Conservation (phyloP, 164 flowering plant genomes). For the Dillenia suffruticosa region DNA sequence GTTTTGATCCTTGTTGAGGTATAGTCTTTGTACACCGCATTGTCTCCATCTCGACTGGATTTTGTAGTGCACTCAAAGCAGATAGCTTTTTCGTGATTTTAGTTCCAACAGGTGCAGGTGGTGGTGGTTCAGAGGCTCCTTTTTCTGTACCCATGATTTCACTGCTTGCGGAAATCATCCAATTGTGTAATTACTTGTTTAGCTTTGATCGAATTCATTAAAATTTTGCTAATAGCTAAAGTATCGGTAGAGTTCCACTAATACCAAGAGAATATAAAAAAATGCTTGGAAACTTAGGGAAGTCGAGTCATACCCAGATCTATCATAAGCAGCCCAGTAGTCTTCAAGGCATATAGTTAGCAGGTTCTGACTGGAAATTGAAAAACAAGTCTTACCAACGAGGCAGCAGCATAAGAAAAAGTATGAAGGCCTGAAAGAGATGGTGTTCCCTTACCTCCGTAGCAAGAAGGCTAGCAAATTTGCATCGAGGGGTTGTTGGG, state of each 20-base stretch:
- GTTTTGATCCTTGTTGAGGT: slow-evolving; percentile 6
- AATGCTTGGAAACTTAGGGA: too few relatives aligned
- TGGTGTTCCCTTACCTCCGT: slow-evolving; percentile 30
- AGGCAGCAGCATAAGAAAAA: not conserved
- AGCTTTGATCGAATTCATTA: not conserved
- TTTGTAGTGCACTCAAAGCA: slow-evolving; percentile 7
- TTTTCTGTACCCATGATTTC: slow-evolving; percentile 24
- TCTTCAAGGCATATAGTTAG: slow-evolving; percentile 48
- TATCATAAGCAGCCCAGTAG: slow-evolving; percentile 55
- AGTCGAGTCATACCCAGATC: slow-evolving; percentile 32
- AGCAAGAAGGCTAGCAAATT: slow-evolving; percentile 42
- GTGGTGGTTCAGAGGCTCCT: slow-evolving; percentile 12
- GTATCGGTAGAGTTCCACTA: not conserved
- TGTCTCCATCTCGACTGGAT: slow-evolving; percentile 9
- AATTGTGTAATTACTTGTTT: not conserved
- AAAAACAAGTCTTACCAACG: not conserved
- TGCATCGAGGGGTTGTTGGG: slow-evolving; percentile 37
- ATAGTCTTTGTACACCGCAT: slow-evolving; percentile 4
- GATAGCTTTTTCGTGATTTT: slow-evolving; percentile 10
- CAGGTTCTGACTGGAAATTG: slow-evolving; percentile 43
- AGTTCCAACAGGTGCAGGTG: slow-evolving; percentile 7
- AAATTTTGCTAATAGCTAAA: not conserved
- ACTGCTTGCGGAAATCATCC: slow-evolving; percentile 22
- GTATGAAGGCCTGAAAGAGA: not conserved
- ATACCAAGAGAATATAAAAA: not conserved